These are phyloP conservation scores for Botrytis elliptica DNA, from an alignment of 2,329 filamentous ascomycete genomes.

Conservation along the genomic window DNA sequence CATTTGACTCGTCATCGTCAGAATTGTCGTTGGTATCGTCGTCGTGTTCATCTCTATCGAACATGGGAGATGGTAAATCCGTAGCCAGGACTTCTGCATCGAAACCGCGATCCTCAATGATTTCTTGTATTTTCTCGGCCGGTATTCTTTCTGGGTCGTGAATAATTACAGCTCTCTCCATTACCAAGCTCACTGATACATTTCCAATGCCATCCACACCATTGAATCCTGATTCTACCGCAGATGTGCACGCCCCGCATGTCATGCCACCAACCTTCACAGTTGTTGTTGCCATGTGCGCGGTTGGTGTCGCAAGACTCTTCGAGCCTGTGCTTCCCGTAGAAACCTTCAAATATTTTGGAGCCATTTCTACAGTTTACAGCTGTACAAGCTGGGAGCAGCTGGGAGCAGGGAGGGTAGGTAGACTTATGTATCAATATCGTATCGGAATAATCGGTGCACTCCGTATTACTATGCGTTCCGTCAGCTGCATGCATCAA, in stretches of 20 bases:
- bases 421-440: constrained; percentile 9
- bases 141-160: constrained; percentile 77
- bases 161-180: constrained; percentile 92
- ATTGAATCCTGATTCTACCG: constrained; percentile 91
- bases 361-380: constrained; percentile 33
- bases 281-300: constrained; percentile 83
- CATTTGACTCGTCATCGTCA: constrained; percentile 38
- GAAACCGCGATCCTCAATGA: constrained; percentile 89
- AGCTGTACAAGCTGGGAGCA: neutral
- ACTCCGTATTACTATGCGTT: constrained; percentile 16
- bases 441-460: constrained; percentile 15
- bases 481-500: constrained; percentile 19
- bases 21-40: constrained; percentile 39
- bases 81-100: constrained; percentile 86
- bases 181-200: constrained; percentile 89
- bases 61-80: constrained; percentile 61
- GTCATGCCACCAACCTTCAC: constrained; percentile 87
- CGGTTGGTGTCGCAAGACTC: constrained; percentile 29
- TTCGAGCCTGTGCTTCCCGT: constrained; percentile 25
- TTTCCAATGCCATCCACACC: constrained; percentile 76
- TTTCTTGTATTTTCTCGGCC: constrained; percentile 74
- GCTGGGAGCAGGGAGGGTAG: neutral
- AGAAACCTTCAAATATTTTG: constrained; percentile 35
- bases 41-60: constrained; percentile 38
- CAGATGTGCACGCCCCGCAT: constrained; percentile 91